A percentile compares a stretch with the other conserved stretches of the same genome.
phyloP scores from a whole-genome alignment of 768 basidiomycete species.

The Hemileccinum impolitum region DNA sequence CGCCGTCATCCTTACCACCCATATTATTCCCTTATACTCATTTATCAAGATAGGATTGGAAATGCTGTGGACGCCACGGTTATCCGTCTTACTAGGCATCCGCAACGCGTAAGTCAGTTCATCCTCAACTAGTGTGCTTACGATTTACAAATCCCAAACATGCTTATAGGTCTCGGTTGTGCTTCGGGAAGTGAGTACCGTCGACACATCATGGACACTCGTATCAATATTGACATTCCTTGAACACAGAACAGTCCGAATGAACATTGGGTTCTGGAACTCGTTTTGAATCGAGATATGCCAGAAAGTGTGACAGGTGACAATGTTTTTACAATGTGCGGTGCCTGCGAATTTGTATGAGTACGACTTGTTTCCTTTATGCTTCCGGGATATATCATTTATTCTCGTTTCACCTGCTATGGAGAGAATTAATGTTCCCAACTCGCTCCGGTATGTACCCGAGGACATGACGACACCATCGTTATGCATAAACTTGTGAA shows the following conservation, averaged over 20 bases:
- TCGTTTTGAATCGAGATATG: background rate
- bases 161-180: background rate
- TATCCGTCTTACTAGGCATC: background rate
- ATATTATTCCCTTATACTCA: background rate
- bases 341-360: no score
- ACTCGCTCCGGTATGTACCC: no score
- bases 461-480: no score
- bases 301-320: background rate
- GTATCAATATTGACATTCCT: background rate
- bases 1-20: background rate
- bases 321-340: no score
- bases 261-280: slow-evolving; percentile 10
- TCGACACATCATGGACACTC: background rate
- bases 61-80: slow-evolving; percentile 4
- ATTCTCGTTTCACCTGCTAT: no score
- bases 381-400: no score
- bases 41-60: background rate
- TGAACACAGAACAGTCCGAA: background rate
- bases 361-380: no score
- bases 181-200: background rate
- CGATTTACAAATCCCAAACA: background rate
- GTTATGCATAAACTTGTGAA: no score
- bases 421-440: no score
- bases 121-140: no score
- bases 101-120: background rate